Percentiles rank a stretch among this genome's conserved stretches.
These are phyloP conservation scores for Pseudotsuga menziesii DNA, from an alignment of 75 land plant species.

Conservation along the genomic window DNA sequence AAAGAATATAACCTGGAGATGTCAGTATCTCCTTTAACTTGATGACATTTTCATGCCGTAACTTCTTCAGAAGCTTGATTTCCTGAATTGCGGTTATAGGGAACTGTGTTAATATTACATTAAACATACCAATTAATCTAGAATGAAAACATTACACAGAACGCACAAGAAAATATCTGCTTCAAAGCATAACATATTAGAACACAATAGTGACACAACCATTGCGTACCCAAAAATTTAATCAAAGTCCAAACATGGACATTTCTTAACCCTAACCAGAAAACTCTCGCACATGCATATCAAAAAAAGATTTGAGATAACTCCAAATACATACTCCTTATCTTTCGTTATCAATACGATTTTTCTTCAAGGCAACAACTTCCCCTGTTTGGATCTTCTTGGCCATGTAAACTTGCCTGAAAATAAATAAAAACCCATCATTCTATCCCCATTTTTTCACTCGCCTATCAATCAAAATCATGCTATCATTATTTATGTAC, in stretches of 20 bases:
- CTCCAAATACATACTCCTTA: slow-evolving; percentile 63
- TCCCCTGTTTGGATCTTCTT: slow-evolving; percentile 82
- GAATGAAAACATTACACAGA: not conserved
- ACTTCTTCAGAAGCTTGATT: slow-evolving; percentile 85
- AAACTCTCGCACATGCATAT: too few species aligned
- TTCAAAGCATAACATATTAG: too few species aligned
- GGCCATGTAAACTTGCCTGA: slow-evolving; percentile 94
- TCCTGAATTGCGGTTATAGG: slow-evolving; percentile 94
- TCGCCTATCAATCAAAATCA: not conserved
- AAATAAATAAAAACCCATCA: slow-evolving; percentile 2
- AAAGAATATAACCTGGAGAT: slow-evolving; percentile 48
- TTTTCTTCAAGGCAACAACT: slow-evolving; percentile 85
- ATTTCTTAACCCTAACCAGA: too few species aligned
- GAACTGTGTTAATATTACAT: slow-evolving; percentile 44
- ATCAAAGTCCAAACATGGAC: too few species aligned
- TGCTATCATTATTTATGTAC: not conserved
- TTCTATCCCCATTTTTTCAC: not conserved
- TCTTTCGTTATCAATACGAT: slow-evolving; percentile 94
- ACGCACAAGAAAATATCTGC: not conserved
- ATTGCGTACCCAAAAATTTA: too few species aligned
- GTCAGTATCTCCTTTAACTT: slow-evolving; percentile 93
- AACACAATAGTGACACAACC: too few species aligned
- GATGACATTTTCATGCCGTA: slow-evolving; percentile 84
- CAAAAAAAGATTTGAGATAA: too few species aligned
- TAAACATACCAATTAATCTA: not conserved